These are phyloP conservation scores for Luffa aegyptiaca DNA, from an alignment of 306 rosid species.

Conservation along the genomic window DNA sequence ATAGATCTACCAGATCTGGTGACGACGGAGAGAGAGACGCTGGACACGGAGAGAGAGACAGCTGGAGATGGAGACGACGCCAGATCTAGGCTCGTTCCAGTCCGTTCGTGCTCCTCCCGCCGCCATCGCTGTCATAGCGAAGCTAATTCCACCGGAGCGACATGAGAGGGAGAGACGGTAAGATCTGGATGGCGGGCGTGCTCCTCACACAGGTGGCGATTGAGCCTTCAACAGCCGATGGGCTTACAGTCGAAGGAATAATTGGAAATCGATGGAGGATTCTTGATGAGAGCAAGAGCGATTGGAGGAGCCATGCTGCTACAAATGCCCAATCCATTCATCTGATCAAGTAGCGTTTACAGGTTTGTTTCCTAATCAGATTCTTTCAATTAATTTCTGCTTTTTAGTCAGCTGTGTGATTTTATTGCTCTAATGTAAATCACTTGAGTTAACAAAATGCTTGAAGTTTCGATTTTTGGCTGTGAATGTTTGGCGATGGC, in stretches of 20 bases:
- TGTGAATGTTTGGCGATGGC: slow-evolving; percentile 18
- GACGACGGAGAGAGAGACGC: no score
- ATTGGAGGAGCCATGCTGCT: slow-evolving; percentile 90
- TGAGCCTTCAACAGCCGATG: slow-evolving; percentile 60
- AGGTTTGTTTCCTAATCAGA: slow-evolving; percentile 24
- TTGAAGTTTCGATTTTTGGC: not conserved
- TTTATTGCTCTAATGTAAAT: not conserved
- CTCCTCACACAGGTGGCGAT: slow-evolving; percentile 33
- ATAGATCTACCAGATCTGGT: no score
- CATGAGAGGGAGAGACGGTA: no score
- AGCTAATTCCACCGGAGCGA: no score
- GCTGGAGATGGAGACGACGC: no score
- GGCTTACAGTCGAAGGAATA: slow-evolving; percentile 64
- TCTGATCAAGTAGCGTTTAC: slow-evolving; percentile 68
- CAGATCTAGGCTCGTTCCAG: no score
- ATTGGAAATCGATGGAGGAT: slow-evolving; percentile 52
- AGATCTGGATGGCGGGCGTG: no score
- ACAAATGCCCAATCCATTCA: slow-evolving; percentile 77
- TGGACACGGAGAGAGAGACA: no score
- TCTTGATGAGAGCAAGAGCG: slow-evolving; percentile 49
- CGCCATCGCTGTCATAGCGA: no score
- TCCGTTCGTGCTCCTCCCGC: no score
- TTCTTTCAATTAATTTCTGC: not conserved
- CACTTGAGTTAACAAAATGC: not conserved
- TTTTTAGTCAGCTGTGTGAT: not conserved